These are phyloP conservation scores for Aurantiochytrium sp. DNA, from an alignment of 108 stramenopile genomes.

Conservation along the genomic window DNA sequence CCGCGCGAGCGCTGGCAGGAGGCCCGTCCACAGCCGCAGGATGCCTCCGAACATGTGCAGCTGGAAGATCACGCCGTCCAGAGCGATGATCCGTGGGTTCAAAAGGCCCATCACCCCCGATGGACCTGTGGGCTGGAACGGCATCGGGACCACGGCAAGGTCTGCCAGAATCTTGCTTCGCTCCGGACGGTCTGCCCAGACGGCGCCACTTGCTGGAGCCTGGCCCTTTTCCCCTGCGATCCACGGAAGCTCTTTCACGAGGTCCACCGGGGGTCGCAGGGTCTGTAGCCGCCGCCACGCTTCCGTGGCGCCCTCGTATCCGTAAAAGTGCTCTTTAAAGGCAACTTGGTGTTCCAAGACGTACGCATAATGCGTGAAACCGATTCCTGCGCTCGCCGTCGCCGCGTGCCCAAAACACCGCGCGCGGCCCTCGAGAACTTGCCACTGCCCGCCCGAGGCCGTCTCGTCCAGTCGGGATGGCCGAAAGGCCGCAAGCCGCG, in stretches of 20 bases:
- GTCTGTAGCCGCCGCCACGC: constrained; percentile 36
- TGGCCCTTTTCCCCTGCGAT: constrained; percentile 9
- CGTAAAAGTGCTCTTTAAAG: constrained; percentile 39
- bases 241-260: constrained; percentile 37
- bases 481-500: constrained; percentile 29
- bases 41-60: constrained; percentile 30
- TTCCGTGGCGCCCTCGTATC: constrained; percentile 24
- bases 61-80: constrained; percentile 47
- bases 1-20: constrained; percentile 7
- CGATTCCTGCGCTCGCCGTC: constrained; percentile 28
- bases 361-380: constrained; percentile 50
- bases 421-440: background rate
- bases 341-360: constrained; percentile 39
- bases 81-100: constrained; percentile 23
- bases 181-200: background rate
- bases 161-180: background rate
- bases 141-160: background rate
- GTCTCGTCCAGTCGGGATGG: background rate
- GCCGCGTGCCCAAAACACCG: constrained; percentile 25
- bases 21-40: constrained; percentile 26
- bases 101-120: no score
- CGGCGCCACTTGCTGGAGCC: background rate
- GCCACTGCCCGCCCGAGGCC: background rate
- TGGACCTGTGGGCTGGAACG: no score
- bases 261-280: background rate